phyloP scores from a whole-genome alignment of 164 flowering plant genomes.

The Aristolochia californica region DNA sequence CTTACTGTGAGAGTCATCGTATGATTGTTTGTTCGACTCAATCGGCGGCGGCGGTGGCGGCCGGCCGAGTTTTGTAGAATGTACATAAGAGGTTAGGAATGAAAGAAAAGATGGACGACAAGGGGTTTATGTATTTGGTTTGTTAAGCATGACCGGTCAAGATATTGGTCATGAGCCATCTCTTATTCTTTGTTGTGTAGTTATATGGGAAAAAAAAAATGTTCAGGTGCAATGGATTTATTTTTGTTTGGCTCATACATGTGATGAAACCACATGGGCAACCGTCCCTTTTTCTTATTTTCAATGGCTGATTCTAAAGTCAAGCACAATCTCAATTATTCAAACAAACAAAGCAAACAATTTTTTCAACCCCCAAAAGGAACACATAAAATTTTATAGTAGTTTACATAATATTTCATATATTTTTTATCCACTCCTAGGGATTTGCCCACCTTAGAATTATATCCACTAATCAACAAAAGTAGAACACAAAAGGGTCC shows the following conservation, averaged over 20 bases:
- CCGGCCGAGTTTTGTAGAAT: not conserved
- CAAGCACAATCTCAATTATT: too few relatives aligned
- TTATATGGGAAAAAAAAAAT: not conserved
- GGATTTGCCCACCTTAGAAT: too few relatives aligned
- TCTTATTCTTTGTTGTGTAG: not conserved
- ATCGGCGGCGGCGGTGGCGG: not conserved
- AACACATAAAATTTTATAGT: too few relatives aligned
- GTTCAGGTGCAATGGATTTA: not conserved
- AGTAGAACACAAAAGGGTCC: too few relatives aligned
- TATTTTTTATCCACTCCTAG: too few relatives aligned
- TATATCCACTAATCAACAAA: too few relatives aligned
- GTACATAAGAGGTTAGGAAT: not conserved
- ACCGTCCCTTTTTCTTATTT: not conserved
- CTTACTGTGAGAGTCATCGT: not conserved
- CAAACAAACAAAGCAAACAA: too few relatives aligned
- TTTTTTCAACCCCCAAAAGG: too few relatives aligned
- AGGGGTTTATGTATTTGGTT: not conserved
- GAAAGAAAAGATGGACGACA: too few relatives aligned
- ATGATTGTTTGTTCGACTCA: not conserved
- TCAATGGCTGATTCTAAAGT: too few relatives aligned
- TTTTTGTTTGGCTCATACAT: not conserved
- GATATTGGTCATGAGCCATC: slow-evolving; percentile 2
- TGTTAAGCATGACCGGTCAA: slow-evolving; percentile 4
- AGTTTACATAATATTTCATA: too few relatives aligned
- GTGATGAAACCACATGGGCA: not conserved